A percentile compares a stretch with the other conserved stretches of the same genome.
phyloP scores from a whole-genome alignment of 2,329 filamentous ascomycete species.

The Microsporum ferrugineum region DNA sequence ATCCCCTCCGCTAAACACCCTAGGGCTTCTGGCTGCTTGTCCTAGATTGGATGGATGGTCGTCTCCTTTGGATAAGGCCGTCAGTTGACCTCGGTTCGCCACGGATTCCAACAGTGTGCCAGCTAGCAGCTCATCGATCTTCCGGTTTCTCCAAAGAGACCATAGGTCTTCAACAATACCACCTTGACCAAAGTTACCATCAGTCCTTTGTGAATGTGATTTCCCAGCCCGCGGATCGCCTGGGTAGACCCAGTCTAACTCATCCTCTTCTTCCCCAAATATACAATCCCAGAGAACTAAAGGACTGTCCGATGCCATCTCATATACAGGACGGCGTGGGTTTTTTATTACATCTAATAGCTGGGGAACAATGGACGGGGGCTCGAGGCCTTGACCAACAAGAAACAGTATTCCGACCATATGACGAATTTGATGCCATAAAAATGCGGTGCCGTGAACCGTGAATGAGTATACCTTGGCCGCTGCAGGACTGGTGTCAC shows the following conservation, averaged over 20 bases:
- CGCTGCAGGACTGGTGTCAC: neutral
- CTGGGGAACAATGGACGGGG: conserved; percentile 57
- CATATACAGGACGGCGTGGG: conserved; percentile 71
- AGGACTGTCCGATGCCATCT: conserved; percentile 81
- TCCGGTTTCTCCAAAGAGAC: conserved; percentile 68
- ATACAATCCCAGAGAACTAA: conserved; percentile 94
- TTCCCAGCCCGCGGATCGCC: conserved; percentile 47
- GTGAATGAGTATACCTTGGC: conserved; percentile 73
- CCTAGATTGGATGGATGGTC: conserved; percentile 18
- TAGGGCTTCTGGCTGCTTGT: conserved; percentile 32
- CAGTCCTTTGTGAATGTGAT: conserved; percentile 31
- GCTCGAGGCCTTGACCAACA: conserved; percentile 77
- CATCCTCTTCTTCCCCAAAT: conserved; percentile 57
- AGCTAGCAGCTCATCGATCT: conserved; percentile 82
- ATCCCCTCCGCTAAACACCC: conserved; percentile 50
- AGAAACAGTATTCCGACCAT: conserved; percentile 90
- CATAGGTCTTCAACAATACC: conserved; percentile 67
- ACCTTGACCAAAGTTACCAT: conserved; percentile 51
- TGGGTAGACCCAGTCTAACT: conserved; percentile 66
- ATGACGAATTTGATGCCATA: conserved; percentile 96
- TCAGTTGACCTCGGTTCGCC: conserved; percentile 33
- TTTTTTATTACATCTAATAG: conserved; percentile 62
- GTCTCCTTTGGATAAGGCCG: conserved; percentile 18
- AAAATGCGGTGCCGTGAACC: conserved; percentile 79
- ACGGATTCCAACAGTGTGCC: conserved; percentile 58